Evolutionary conservation across 2,329 filamentous ascomycete genomes (phyloP).

Genomic region (Cladorrhinum sp.): DNA sequence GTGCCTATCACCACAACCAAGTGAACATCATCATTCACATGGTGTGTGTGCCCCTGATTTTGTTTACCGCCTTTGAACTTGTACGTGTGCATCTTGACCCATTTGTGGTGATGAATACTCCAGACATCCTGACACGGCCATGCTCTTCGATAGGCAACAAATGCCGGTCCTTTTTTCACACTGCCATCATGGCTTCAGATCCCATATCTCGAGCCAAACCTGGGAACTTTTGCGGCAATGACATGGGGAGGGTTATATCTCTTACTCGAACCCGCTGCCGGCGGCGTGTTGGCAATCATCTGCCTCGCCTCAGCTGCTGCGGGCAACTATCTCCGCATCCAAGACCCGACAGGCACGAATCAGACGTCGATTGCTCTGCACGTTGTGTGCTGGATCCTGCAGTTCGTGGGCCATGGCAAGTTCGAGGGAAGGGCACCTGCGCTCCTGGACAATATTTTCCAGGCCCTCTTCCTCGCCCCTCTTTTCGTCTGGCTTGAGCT

Average conservation of each 20-base stretch:
- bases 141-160: constrained; percentile 50
- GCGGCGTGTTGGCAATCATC: constrained; percentile 70
- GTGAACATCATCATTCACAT: constrained; percentile 79
- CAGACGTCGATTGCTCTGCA: constrained; percentile 64
- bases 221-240: constrained; percentile 35
- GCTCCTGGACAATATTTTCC: constrained; percentile 83
- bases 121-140: constrained; percentile 5
- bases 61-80: constrained; percentile 68
- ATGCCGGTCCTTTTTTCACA: constrained; percentile 60
- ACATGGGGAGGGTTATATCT: constrained; percentile 74
- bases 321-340: constrained; percentile 69
- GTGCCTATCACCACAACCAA: constrained; percentile 75
- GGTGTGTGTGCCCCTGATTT: constrained; percentile 71
- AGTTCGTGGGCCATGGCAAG: constrained; percentile 87
- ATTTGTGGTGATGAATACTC: not conserved
- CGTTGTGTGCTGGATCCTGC: constrained; percentile 75
- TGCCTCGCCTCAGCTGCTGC: constrained; percentile 72
- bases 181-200: constrained; percentile 65
- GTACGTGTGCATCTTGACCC: constrained; percentile 46
- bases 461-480: constrained; percentile 88
- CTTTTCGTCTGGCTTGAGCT: constrained; percentile 97
- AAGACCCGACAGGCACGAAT: constrained; percentile 49
- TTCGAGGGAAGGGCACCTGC: constrained; percentile 89
- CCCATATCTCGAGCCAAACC: constrained; percentile 57
- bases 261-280: constrained; percentile 90